These are phyloP conservation scores for Paxillus ammoniavirescens DNA, from an alignment of 768 basidiomycete genomes.

Conservation along the genomic window DNA sequence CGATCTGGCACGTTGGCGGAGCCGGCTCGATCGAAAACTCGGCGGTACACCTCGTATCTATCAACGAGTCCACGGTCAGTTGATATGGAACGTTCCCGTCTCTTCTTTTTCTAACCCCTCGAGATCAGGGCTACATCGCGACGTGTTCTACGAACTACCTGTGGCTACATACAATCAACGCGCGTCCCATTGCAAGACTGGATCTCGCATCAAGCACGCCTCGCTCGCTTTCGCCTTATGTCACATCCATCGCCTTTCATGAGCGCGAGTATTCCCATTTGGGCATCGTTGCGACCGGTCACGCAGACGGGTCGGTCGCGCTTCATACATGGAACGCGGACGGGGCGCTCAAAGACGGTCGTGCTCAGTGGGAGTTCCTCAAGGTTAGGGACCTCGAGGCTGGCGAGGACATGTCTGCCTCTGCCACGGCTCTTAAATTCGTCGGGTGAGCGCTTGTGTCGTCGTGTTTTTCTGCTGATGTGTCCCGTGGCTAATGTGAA, in stretches of 20 bases:
- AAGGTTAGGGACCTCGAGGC: constrained; percentile 67
- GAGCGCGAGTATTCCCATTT: constrained; percentile 82
- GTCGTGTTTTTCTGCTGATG: background rate
- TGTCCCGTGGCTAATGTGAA: background rate
- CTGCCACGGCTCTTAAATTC: constrained; percentile 79
- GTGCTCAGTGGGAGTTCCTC: constrained; percentile 73
- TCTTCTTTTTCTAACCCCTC: constrained; percentile 2
- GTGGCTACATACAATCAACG: constrained; percentile 86
- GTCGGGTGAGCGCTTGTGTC: constrained; percentile 55
- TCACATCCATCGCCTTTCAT: constrained; percentile 82
- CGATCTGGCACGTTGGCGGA: constrained; percentile 64
- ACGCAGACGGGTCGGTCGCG: constrained; percentile 70
- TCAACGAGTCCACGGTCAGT: constrained; percentile 86
- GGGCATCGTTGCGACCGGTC: constrained; percentile 80
- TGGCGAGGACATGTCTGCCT: constrained; percentile 36
- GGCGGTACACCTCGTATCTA: constrained; percentile 64
- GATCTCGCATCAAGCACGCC: constrained; percentile 52
- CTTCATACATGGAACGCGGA: constrained; percentile 86
- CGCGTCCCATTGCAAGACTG: constrained; percentile 67
- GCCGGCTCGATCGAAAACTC: constrained; percentile 24
- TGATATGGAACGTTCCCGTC: background rate
- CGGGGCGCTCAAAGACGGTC: constrained; percentile 62
- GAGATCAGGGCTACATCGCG: constrained; percentile 79
- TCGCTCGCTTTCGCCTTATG: constrained; percentile 43
- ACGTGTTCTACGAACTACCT: constrained; percentile 72